Percentiles rank a stretch among this genome's conserved stretches.
These are phyloP conservation scores for Trichoderma asperellum DNA, from an alignment of 2,329 filamentous ascomycete genomes.

Conservation along the genomic window DNA sequence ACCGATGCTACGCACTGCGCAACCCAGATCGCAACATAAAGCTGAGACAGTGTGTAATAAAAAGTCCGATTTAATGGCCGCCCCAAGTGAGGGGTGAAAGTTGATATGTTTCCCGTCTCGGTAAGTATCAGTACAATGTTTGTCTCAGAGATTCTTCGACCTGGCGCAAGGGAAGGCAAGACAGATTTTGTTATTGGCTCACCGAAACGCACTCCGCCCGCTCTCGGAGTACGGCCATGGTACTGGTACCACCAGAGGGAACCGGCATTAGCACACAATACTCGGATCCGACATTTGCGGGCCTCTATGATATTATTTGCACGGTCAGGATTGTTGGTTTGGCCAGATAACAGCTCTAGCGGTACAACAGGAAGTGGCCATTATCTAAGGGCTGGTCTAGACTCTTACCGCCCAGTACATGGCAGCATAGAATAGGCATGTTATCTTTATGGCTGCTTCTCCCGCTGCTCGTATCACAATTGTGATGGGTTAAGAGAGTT, in stretches of 20 bases:
- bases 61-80: not conserved
- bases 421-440: not conserved
- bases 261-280: not conserved
- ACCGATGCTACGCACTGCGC: slow-evolving; percentile 5
- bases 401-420: not conserved
- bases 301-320: not conserved
- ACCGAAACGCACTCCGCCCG: not conserved
- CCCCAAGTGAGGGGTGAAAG: not conserved
- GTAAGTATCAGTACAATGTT: not conserved
- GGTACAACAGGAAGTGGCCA: not conserved
- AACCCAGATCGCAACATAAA: slow-evolving; percentile 3
- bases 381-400: not conserved
- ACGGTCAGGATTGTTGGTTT: not conserved
- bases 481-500: not conserved
- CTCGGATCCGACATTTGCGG: not conserved
- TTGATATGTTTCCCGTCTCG: not conserved
- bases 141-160: slow-evolving; percentile 6
- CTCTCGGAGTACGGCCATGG: not conserved
- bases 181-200: not conserved
- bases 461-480: not conserved
- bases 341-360: not conserved
- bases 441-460: not conserved
- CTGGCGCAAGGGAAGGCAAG: slow-evolving; percentile 1
- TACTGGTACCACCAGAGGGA: not conserved
- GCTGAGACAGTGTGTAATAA: slow-evolving; percentile 13